These are phyloP conservation scores for Teratosphaeria zuluensis DNA, from an alignment of 2,329 filamentous ascomycete genomes.

Conservation along the genomic window DNA sequence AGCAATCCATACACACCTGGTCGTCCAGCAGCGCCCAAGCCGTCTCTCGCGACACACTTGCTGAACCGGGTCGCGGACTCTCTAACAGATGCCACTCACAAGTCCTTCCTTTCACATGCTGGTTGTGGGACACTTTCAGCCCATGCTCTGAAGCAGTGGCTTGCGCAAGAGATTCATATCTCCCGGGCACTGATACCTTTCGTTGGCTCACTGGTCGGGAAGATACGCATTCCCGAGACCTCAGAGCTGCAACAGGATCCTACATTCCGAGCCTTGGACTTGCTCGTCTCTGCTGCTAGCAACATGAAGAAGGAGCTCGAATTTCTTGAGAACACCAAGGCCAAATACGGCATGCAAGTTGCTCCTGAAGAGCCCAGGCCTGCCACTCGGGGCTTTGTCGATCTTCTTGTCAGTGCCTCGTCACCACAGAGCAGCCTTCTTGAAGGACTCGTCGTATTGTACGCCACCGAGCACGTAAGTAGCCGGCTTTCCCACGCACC, in stretches of 20 bases:
- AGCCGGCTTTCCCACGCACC: neutral
- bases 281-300: conserved; percentile 54
- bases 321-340: conserved; percentile 58
- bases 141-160: conserved; percentile 52
- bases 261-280: conserved; percentile 49
- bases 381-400: conserved; percentile 46
- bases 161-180: conserved; percentile 63
- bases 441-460: conserved; percentile 63
- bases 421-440: conserved; percentile 45
- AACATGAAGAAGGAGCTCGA: conserved; percentile 58
- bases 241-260: conserved; percentile 35
- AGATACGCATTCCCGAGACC: conserved; percentile 47
- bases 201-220: conserved; percentile 53
- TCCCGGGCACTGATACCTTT: conserved; percentile 61
- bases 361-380: conserved; percentile 33
- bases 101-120: conserved; percentile 56
- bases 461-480: conserved; percentile 59
- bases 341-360: conserved; percentile 49
- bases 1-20: neutral
- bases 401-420: conserved; percentile 49
- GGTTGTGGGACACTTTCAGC: conserved; percentile 53
- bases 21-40: conserved; percentile 16
- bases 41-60: conserved; percentile 50
- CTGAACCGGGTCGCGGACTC: conserved; percentile 38
- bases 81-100: conserved; percentile 51